Evolutionary conservation across 2,329 filamentous ascomycete species (phyloP).

Genomic region (Neurospora sp.): DNA sequence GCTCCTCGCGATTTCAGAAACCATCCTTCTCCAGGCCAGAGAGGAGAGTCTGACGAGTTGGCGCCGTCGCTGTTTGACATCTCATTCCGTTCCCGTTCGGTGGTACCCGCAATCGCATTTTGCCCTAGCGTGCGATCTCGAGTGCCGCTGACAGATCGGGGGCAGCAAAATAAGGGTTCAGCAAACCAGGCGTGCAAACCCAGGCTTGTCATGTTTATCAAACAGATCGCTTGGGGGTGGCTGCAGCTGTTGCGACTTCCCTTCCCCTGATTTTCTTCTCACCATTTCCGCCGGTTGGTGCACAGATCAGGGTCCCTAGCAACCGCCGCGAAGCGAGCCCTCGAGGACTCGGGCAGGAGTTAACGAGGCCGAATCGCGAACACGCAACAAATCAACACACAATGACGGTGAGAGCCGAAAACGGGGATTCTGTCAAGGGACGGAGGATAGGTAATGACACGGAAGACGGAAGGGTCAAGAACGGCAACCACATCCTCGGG

Average conservation of each 20-base stretch:
- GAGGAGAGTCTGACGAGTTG: background rate
- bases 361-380: background rate
- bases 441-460: background rate
- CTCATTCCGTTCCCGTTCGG: background rate
- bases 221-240: background rate
- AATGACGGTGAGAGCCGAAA: background rate
- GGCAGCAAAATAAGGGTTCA: background rate
- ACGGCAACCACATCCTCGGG: background rate
- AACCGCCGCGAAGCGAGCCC: background rate
- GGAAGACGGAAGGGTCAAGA: background rate
- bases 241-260: background rate
- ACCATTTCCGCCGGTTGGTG: background rate
- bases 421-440: background rate
- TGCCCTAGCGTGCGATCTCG: background rate
- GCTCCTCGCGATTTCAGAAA: background rate
- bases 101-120: background rate
- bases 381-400: background rate
- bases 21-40: background rate
- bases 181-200: background rate
- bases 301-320: background rate
- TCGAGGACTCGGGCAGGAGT: background rate
- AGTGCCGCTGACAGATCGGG: background rate
- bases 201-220: background rate
- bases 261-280: background rate
- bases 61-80: background rate